Evolutionary conservation across 306 rosid species (phyloP).

Genomic region (Gynostemma pentaphyllum): DNA sequence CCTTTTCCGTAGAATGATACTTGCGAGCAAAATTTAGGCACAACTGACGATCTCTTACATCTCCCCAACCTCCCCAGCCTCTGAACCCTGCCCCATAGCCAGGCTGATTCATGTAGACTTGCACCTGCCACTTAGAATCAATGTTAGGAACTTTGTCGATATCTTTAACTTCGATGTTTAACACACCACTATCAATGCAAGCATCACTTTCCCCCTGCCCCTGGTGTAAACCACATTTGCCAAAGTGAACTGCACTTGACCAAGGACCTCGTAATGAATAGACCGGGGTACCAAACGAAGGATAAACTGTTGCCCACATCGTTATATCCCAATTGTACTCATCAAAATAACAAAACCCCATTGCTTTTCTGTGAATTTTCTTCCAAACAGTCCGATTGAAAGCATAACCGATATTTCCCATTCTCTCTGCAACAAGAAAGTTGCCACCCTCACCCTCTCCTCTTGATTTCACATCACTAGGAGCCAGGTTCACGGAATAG

Average conservation of each 20-base stretch:
- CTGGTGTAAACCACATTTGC: slow-evolving; percentile 95
- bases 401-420: slow-evolving; percentile 91
- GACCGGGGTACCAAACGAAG: slow-evolving; percentile 84
- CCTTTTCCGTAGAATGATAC: slow-evolving; percentile 32
- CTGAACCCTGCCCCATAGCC: slow-evolving; percentile 88
- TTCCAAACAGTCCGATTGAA: slow-evolving; percentile 78
- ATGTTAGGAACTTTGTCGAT: slow-evolving; percentile 60
- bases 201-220: slow-evolving; percentile 62
- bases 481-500: slow-evolving; percentile 89
- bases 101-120: slow-evolving; percentile 42
- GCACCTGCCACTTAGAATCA: slow-evolving; percentile 57
- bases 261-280: slow-evolving; percentile 73
- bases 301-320: slow-evolving; percentile 97
- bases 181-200: slow-evolving; percentile 66
- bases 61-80: slow-evolving; percentile 99
- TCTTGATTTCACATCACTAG: slow-evolving; percentile 82
- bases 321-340: slow-evolving; percentile 98
- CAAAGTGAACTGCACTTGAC: slow-evolving; percentile 88
- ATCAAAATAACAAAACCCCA: slow-evolving; percentile 71
- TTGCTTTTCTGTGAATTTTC: slow-evolving; percentile 72
- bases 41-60: slow-evolving; percentile 59
- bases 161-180: slow-evolving; percentile 38
- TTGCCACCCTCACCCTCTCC: slow-evolving; percentile 77
- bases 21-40: slow-evolving; percentile 68
- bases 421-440: slow-evolving; percentile 70